Percentiles rank a stretch among this genome's conserved stretches.
phyloP scores from a whole-genome alignment of 371 early-diverging fungal genomes.

The Mucor mucedo region DNA sequence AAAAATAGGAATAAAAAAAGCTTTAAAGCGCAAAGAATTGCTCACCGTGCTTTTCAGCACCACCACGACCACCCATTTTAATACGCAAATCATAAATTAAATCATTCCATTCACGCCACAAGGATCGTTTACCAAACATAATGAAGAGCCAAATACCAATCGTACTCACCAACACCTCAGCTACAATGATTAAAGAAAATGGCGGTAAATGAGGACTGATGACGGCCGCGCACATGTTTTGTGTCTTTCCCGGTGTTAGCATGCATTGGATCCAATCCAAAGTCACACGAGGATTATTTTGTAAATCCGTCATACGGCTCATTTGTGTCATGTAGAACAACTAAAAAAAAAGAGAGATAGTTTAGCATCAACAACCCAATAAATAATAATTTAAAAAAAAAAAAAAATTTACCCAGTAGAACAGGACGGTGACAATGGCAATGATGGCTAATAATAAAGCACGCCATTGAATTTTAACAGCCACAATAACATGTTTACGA shows the following conservation, averaged over 20 bases:
- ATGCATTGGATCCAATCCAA: slow-evolving; percentile 60
- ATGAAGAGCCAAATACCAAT: slow-evolving; percentile 64
- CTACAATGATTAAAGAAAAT: slow-evolving; percentile 60
- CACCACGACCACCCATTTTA: slow-evolving; percentile 30
- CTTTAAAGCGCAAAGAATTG: slow-evolving; percentile 62
- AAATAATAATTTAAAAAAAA: no score
- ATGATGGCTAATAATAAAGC: slow-evolving; percentile 64
- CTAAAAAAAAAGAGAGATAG: slow-evolving; percentile 11
- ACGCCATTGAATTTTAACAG: slow-evolving; percentile 75
- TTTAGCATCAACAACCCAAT: background rate
- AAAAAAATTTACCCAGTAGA: slow-evolving; percentile 66
- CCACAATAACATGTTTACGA: slow-evolving; percentile 61
- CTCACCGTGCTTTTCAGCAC: slow-evolving; percentile 55
- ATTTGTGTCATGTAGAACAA: slow-evolving; percentile 64
- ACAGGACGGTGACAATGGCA: slow-evolving; percentile 53
- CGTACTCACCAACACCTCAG: slow-evolving; percentile 61
- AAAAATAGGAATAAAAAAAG: background rate
- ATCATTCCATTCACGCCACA: slow-evolving; percentile 64
- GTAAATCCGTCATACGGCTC: slow-evolving; percentile 38
- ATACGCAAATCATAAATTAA: slow-evolving; percentile 52
- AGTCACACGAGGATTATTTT: slow-evolving; percentile 28
- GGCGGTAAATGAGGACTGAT: slow-evolving; percentile 54
- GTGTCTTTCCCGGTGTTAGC: slow-evolving; percentile 42
- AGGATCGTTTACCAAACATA: slow-evolving; percentile 64
- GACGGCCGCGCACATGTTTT: slow-evolving; percentile 43